These are phyloP conservation scores for Sphaerobolus stellatus DNA, from an alignment of 1,284 basidiomycete genomes.

Conservation along the genomic window DNA sequence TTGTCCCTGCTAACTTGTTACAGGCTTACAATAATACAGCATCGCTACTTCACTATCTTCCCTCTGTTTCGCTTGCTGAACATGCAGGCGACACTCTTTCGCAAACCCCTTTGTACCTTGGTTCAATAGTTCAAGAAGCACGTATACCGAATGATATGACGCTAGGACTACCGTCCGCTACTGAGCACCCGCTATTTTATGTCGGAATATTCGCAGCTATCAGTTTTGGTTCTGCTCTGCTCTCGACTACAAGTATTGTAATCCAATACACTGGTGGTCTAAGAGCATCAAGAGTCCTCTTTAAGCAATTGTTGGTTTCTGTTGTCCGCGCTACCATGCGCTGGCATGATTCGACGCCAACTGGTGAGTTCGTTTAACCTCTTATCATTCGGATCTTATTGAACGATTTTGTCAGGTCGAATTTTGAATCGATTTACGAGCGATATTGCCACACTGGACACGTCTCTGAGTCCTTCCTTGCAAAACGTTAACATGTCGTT, in stretches of 20 bases:
- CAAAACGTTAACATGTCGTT: constrained; percentile 73
- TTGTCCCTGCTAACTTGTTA: not conserved
- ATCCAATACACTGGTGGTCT: constrained; percentile 64
- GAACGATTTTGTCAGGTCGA: constrained; percentile 36
- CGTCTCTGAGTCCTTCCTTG: constrained; percentile 65
- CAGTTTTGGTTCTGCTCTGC: constrained; percentile 46
- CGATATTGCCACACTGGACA: constrained; percentile 80
- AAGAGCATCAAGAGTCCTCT: constrained; percentile 59
- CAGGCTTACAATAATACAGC: constrained; percentile 3
- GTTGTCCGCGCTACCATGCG: constrained; percentile 66
- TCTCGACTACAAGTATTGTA: constrained; percentile 44
- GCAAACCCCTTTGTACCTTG: not conserved
- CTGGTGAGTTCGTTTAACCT: constrained; percentile 28
- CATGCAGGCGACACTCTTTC: not conserved
- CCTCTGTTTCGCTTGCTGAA: not conserved
- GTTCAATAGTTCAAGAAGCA: no score
- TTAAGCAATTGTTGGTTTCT: constrained; percentile 52
- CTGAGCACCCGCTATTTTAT: constrained; percentile 61
- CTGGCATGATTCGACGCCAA: constrained; percentile 51
- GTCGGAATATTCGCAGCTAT: constrained; percentile 61
- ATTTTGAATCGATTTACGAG: constrained; percentile 69
- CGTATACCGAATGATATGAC: not conserved
- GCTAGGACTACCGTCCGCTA: constrained; percentile 41
- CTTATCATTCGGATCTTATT: not conserved
- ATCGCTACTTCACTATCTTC: not conserved